Base-by-base conservation (phyloP, 441 rosid species). In the Euphorbia schlechtendalii region DNA sequence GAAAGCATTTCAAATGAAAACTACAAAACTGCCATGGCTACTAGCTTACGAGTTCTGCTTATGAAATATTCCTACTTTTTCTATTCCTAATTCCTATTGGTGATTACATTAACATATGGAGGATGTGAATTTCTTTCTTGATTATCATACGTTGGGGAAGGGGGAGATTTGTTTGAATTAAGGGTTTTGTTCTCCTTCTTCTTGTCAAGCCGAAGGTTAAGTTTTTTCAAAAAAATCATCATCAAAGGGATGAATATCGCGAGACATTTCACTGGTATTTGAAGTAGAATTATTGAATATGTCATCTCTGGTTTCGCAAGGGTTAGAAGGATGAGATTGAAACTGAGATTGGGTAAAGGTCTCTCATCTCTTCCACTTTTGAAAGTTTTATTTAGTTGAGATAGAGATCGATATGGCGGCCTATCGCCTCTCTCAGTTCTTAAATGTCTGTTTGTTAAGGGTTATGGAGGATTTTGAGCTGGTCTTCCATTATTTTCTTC, bases 21-120 rank as follows among this genome's bases (percentile, higher is more conserved):
- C n/a, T n/a, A n/a, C n/a, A n/a, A n/a, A n/a, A n/a, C n/a, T n/a
- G n/a, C n/a, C n/a, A n/a, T n/a, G n/a, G n/a, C n/a, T n/a, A n/a
- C n/a, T n/a, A n/a, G n/a, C n/a, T n/a, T n/a, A n/a, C n/a, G n/a
- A n/a, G n/a, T n/a, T n/a, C n/a, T n/a, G n/a, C n/a, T n/a, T n/a
- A n/a, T n/a, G n/a, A n/a, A n/a, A n/a, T n/a, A n/a, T n/a, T n/a
- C n/a, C n/a, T n/a, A n/a, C n/a, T n/a, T n/a, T n/a, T n/a, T n/a
- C n/a, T n/a, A n/a, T n/a, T n/a, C n/a, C n/a, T n/a, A n/a, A n/a
- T n/a, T 89, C 66, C 80, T 82, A 81, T 75, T 77, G 78, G 91
- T 91, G 63, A 94, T 84, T 65, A 78, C 83, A 67, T 83, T 79
- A 3, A 89, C 81, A 62, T 94, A 87, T 54, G 86, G 80, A 5